These are phyloP conservation scores for Colletotrichum simmondsii DNA, from an alignment of 2,329 filamentous ascomycete species.

Conservation along the genomic window DNA sequence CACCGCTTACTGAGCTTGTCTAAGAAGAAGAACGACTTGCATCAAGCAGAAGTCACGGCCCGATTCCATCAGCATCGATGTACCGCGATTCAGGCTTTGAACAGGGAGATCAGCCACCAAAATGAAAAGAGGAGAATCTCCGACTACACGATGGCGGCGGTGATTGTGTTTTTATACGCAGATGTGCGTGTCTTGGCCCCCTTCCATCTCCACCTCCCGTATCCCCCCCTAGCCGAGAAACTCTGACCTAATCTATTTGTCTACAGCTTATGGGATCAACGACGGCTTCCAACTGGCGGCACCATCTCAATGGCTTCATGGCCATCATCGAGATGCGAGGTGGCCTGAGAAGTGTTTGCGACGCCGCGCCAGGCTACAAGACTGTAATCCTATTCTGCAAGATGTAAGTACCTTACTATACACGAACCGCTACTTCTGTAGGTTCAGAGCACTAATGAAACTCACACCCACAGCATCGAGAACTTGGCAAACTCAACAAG, in stretches of 20 bases:
- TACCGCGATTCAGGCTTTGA: constrained; percentile 44
- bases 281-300: constrained; percentile 47
- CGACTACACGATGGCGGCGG: constrained; percentile 1
- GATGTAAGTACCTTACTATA: neutral
- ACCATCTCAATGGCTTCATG: constrained; percentile 42
- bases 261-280: constrained; percentile 37
- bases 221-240: neutral
- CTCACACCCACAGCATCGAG: constrained; percentile 39
- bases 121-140: constrained; percentile 32
- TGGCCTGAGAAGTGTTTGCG: constrained; percentile 7
- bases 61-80: constrained; percentile 45
- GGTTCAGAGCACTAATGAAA: neutral
- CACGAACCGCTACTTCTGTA: too few species aligned
- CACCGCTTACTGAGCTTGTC: constrained; percentile 44
- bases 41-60: constrained; percentile 36
- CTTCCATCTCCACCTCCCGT: neutral
- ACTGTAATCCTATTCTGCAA: constrained; percentile 1
- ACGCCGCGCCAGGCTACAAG: neutral
- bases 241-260: neutral
- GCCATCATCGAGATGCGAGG: constrained; percentile 28
- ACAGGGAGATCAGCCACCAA: constrained; percentile 37
- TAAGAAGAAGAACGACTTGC: constrained; percentile 16
- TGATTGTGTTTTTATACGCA: constrained; percentile 23
- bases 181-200: constrained; percentile 3
- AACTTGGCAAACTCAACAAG: constrained; percentile 50